Base-by-base conservation (phyloP, 1,284 basidiomycete species). In the Schizophyllum commune region DNA sequence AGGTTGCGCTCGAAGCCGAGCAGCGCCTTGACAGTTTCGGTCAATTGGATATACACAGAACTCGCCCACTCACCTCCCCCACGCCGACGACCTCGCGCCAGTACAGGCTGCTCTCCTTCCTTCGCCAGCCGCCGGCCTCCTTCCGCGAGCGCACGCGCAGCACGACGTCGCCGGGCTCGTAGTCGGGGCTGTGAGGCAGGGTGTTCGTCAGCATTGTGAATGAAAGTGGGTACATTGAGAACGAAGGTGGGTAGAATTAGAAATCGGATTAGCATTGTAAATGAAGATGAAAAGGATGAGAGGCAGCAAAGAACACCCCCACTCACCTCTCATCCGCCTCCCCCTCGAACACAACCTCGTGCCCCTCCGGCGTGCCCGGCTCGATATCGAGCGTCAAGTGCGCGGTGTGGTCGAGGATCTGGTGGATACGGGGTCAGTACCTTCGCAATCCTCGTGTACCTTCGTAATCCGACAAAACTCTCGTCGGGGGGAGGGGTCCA, bases 101-200 rank as follows among this genome's bases (percentile, higher is more conserved):
- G 66, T 96, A 92, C 61, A 98, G 73, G 64, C 91, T 91, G 59
- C 80, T 85, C 71, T 96, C 95, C 72, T 96, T 96, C 68, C 95
- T 80, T 65, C 86, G 80, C 85, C 90, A 97, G 0, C 86, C 85
- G 58, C 93, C 94, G 64, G 81, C 80, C 65, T 88, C 84, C 63
- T 85, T 85, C 73, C 81, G 81, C 68, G 88, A 94, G 64, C 88
- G 78, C 19, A 97, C 88, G 59, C 92, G 79, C 57, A 98, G 79
- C 47, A 97, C 79, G 59, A 98, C 84, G 74, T 98, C 94, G 17
- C 95, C 95, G 7, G 96, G 79, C 67, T 96, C 93, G 86, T 88
- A 95, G 65, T 97, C 95, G 4, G 92, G 92, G 62, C 80, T 90
- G 8, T 9, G 39, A 47, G 4, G 39, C 2, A 13, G 39, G 9